Evolutionary conservation across 371 early-diverging fungal species (phyloP).

Genomic region (Mortierella sp.): DNA sequence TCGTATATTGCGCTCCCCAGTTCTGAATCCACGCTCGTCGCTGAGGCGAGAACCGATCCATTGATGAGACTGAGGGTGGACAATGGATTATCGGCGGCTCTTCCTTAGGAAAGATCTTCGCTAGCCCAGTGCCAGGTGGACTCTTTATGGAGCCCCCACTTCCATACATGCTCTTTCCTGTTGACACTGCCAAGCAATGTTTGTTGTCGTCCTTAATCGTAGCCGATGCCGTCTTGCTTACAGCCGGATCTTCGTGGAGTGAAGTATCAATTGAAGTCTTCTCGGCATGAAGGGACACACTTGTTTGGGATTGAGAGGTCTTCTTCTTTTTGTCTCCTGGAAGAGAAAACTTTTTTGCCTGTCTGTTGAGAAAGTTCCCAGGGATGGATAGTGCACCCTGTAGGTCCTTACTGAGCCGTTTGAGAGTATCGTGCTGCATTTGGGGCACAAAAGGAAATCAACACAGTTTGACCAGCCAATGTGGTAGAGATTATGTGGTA

Average conservation of each 20-base stretch:
- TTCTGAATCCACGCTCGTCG: conserved; percentile 30
- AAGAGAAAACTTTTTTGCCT: conserved; percentile 16
- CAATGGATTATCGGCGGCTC: conserved; percentile 27
- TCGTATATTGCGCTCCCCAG: neutral
- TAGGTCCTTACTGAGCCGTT: conserved; percentile 30
- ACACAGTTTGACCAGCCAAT: too few relatives aligned
- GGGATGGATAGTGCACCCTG: conserved; percentile 30
- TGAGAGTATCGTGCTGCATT: conserved; percentile 50
- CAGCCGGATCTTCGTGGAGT: conserved; percentile 3
- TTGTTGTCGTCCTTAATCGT: neutral
- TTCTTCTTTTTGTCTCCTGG: conserved; percentile 14
- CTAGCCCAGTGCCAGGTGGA: conserved; percentile 22
- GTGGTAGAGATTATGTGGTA: too few relatives aligned
- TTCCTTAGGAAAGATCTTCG: conserved; percentile 19
- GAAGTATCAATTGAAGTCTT: conserved; percentile 1
- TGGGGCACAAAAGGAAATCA: neutral
- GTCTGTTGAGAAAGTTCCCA: conserved; percentile 25
- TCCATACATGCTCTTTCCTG: neutral
- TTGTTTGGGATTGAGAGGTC: conserved; percentile 1
- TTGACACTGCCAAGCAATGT: conserved; percentile 8
- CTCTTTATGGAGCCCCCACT: conserved; percentile 1
- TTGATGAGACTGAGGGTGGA: conserved; percentile 19
- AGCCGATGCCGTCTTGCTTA: conserved; percentile 6
- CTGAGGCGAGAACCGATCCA: conserved; percentile 36
- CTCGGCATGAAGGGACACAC: neutral